Evolutionary conservation across 2,329 filamentous ascomycete genomes (phyloP), one percentile per base, ranked within the genome.

Genomic region (Talaromyces marneffei): DNA sequence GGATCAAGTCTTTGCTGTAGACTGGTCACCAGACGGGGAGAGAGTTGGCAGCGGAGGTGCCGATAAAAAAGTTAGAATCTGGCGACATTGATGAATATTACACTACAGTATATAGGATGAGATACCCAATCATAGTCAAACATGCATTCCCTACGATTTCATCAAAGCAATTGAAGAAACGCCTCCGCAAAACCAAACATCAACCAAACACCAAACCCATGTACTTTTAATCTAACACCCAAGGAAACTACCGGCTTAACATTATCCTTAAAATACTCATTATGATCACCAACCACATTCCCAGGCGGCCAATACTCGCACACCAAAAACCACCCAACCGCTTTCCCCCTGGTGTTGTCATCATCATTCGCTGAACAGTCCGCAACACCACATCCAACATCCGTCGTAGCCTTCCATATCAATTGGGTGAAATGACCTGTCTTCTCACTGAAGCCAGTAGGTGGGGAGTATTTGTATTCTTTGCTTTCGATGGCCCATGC

Each of bases 1-100:
- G 72, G 93, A 96, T 69, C 91, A 97, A 74, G 92, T 97, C 0
- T 97, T 92, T 74, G 91, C 92, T 0, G 87, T 97, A 12, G 93
- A 97, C 73, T 97, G 93, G 94, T 92, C 90, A 67, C 88, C 91
- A 0, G 92, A 97, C 72, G 94, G 94, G 8, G 85, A 91, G 67
- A 87, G 87, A 68, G 92, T 97, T 16, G 92, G 87, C 18, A 96
- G 92, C 73, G 94, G 92, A 59, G 94, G 94, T 9, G 93, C 93
- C 73, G 94, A 99, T 75, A 97, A 96, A 75, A 81, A 81, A 56
- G 83, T 88, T 58, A 79, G 84, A 69, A 82, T 87, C 66, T 88
- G 85, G 85, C 80, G 83, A 67, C 82, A 87, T 73, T 88, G 71
- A 63, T 33, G 39, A n/a, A 27, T n/a, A 40, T 52, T 52, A 35